Evolutionary conservation across 805 yeast species (phyloP).

Genomic region (Helenozyma rhizophorensis): DNA sequence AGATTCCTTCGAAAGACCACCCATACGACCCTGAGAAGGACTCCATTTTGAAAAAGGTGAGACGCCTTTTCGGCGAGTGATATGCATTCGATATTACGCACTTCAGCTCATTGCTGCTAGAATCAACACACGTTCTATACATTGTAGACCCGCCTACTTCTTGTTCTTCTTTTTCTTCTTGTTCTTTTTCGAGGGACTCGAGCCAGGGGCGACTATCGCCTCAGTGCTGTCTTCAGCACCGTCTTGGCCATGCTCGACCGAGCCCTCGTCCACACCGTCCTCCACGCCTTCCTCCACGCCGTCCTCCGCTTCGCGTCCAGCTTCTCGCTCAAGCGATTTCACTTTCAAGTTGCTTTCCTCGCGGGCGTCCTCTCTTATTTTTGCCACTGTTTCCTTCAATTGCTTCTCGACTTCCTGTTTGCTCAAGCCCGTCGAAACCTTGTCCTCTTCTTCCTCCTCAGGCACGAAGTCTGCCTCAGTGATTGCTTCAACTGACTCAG

Average conservation of each 20-base stretch:
- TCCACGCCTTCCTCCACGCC: slow-evolving; percentile 1
- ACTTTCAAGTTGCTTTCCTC: too few species aligned
- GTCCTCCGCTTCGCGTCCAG: too few species aligned
- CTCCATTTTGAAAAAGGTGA: slow-evolving; percentile 87
- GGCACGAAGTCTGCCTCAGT: slow-evolving; percentile 3
- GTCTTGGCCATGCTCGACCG: too few species aligned
- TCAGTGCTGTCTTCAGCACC: slow-evolving; percentile 28
- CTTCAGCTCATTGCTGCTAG: not conserved
- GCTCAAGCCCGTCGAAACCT: not conserved
- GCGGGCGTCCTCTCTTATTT: not conserved
- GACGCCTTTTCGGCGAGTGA: slow-evolving; percentile 91
- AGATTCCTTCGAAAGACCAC: slow-evolving; percentile 97
- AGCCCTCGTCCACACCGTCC: slow-evolving; percentile 25
- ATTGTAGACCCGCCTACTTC: slow-evolving; percentile 1
- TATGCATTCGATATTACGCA: not conserved
- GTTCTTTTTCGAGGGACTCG: slow-evolving; percentile 11
- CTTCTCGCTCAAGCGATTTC: too few species aligned
- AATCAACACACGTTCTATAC: too few species aligned
- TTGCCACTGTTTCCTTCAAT: not conserved
- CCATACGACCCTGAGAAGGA: slow-evolving; percentile 99
- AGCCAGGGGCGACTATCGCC: too few species aligned
- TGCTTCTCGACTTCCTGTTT: not conserved
- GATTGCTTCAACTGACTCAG: slow-evolving; percentile 4
- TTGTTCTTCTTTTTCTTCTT: slow-evolving; percentile 8
- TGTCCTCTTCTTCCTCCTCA: not conserved